Percentiles rank a stretch among this genome's conserved stretches.
phyloP scores from a whole-genome alignment of 2,329 filamentous ascomycete genomes.

The Aspergillus arachidicola region DNA sequence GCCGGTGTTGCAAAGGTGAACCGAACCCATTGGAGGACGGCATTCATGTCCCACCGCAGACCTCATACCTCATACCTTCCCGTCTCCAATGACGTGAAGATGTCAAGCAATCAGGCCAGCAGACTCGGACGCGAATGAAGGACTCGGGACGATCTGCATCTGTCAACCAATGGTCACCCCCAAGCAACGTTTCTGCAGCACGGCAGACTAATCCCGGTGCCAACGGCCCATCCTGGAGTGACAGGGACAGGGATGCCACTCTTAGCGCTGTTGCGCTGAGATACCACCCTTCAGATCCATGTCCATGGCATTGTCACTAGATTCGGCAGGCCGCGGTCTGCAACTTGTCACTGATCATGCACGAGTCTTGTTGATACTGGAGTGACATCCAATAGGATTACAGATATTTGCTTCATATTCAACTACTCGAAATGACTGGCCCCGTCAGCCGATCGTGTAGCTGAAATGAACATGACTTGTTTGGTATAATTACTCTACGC shows the following conservation, averaged over 20 bases:
- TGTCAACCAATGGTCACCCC: background rate
- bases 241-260: background rate
- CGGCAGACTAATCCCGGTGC: background rate
- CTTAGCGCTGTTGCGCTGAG: background rate
- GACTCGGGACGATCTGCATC: background rate
- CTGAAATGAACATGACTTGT: background rate
- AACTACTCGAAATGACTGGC: background rate
- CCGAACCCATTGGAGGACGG: background rate
- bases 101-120: background rate
- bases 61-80: background rate
- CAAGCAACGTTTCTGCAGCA: background rate
- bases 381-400: too few species aligned
- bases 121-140: too few species aligned
- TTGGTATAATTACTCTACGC: conserved; percentile 5
- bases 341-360: too few species aligned
- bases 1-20: too few species aligned
- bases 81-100: background rate
- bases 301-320: background rate
- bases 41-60: too few species aligned
- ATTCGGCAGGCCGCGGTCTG: too few species aligned
- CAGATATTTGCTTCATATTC: too few species aligned
- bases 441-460: background rate
- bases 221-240: background rate
- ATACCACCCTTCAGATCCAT: background rate
- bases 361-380: too few species aligned